Percentiles rank a stretch among this genome's conserved stretches.
phyloP scores from a whole-genome alignment of 2,329 filamentous ascomycete genomes.

The Claviceps purpurea region DNA sequence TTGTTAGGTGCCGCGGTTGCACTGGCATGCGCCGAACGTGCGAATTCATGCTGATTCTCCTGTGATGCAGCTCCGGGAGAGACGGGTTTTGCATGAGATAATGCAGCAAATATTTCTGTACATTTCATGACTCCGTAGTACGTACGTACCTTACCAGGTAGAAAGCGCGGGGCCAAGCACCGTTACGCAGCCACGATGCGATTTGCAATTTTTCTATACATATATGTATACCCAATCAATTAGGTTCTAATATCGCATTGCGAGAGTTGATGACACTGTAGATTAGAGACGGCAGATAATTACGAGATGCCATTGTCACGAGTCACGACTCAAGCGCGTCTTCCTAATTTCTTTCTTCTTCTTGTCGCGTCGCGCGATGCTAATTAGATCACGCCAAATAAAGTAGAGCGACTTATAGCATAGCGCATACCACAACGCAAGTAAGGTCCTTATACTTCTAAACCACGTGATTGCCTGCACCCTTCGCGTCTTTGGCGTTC shows the following conservation, averaged over 20 bases:
- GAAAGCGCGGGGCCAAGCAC: no score
- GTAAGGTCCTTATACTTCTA: neutral
- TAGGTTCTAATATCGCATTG: no score
- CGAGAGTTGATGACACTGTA: no score
- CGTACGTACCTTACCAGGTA: no score
- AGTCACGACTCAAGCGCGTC: no score
- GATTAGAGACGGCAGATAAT: no score
- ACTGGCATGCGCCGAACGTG: conserved; percentile 30
- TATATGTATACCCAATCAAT: no score
- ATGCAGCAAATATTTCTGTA: neutral
- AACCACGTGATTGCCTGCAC: conserved; percentile 22
- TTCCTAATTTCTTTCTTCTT: no score
- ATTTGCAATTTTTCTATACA: no score
- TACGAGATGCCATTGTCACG: no score
- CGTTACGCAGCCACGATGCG: no score
- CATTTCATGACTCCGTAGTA: neutral
- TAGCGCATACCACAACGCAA: fast-evolving
- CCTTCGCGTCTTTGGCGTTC: conserved; percentile 20
- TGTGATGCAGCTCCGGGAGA: neutral
- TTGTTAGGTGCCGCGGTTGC: conserved; percentile 65
- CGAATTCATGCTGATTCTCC: neutral
- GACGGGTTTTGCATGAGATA: neutral
- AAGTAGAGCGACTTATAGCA: neutral
- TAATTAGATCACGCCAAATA: no score
- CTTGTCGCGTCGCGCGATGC: neutral